Evolutionary conservation across 1,284 basidiomycete genomes (phyloP), one percentile per base, ranked within the genome.

Genomic region (Phlebopus sp.): DNA sequence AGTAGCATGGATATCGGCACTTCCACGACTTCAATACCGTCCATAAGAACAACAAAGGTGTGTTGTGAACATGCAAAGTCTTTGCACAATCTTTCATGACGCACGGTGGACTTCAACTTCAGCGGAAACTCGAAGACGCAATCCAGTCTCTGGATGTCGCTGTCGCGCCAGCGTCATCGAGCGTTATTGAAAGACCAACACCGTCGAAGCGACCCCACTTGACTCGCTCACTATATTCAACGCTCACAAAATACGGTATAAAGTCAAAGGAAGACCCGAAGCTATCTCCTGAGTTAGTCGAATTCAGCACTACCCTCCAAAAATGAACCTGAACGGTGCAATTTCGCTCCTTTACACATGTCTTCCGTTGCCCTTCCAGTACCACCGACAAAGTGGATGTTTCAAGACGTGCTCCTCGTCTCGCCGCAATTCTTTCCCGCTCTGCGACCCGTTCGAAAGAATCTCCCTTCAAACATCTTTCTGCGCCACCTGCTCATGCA

Each of bases 61-160:
- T 5, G 52, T 23, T 3, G 3, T 6, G 35, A 2, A 9, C 39
- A 31, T n/a, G 25, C n/a, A 18, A 15, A 5, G 1, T 11, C 32
- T 31, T 18, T 18, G 7, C 14, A 7, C 29, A 14, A 30, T 4
- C 17, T 23, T 10, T 42, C 30, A 31, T 52, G n/a, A 23, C 21
- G 3, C 4, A 59, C 37, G 2, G 42, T 40, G 13, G 14, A 15
- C 14, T 19, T 18, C 17, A n/a, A 29, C 19, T 19, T 2, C 15
- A 49, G 83, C 77, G 86, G 47, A 89, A 89, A 64, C 75, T 88
- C 36, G 80, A 85, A 51, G 86, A 88, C 67, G 86, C 82, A 21
- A 76, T 89, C 45, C 77, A 79, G 41, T 75, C 67, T 42, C 63
- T 89, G 38, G 86, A 88, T 55, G 76, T 72, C 44, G 83, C 79